Evolutionary conservation across 2,329 filamentous ascomycete genomes (phyloP), one percentile per base, ranked within the genome.

Genomic region (Capronia americana): DNA sequence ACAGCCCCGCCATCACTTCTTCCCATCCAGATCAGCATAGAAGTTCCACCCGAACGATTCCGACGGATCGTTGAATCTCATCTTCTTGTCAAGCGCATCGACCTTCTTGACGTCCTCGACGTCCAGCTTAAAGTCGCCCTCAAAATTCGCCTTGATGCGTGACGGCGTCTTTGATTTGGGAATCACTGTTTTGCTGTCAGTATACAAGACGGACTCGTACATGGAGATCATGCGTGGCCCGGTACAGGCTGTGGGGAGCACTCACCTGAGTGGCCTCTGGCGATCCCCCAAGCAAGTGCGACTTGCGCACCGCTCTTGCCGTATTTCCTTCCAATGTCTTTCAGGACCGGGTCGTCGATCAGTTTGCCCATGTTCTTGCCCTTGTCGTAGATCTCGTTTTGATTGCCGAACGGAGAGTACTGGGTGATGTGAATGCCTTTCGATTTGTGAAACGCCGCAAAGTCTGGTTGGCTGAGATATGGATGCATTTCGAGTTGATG

Each of bases 21-120:
- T 75, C 3, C 86, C 86, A 60, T 89, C 87, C 63, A 89, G 72
- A 74, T 87, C 86, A 1, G 74, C 71, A 70, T 86, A 89, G 70
- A 88, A 87, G 7, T 86, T 78, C 75, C 83, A 86, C 2, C 85
- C 82, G 77, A 89, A 89, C 24, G 77, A 78, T 6, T 73, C 77
- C 51, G 81, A 84, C 4, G 86, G 82, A 73, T 89, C 86, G 63
- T 88, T 89, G 73, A 89, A 88, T 50, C 87, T 79, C 70, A 87
- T 54, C 76, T 88, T 88, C 77, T 84, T 87, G 73, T 90, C 86
- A 23, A 89, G 78, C 0, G 68, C 72, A 46, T 81, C 78, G 59
- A 88, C 84, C 77, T 83, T 85, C 73, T 84, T 76, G 71, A 90
- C 76, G 72, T 91, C 88, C 58, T 84, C 84, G 0, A 74, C 71